phyloP scores from a whole-genome alignment of 768 basidiomycete genomes.

The Russula virescens region DNA sequence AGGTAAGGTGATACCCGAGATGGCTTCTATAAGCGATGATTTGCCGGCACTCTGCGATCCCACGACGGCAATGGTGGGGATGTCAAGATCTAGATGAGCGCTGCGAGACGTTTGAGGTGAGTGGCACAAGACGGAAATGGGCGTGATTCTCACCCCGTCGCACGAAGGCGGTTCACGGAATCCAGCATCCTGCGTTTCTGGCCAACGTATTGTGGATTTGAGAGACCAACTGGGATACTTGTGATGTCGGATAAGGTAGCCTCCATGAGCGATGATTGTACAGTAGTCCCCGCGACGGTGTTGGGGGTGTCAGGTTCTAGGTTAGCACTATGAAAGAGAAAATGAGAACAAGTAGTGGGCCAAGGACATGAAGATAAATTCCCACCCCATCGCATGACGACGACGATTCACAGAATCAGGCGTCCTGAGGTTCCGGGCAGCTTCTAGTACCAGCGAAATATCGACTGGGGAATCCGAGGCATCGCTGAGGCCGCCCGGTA shows the following conservation, averaged over 20 bases:
- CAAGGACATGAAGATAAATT: no score
- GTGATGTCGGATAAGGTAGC: slow-evolving; percentile 42
- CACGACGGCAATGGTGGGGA: slow-evolving; percentile 71
- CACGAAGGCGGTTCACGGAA: slow-evolving; percentile 53
- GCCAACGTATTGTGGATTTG: slow-evolving; percentile 39
- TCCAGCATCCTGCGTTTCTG: slow-evolving; percentile 49
- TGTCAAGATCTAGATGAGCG: slow-evolving; percentile 62
- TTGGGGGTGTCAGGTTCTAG: slow-evolving; percentile 66
- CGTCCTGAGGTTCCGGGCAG: neutral
- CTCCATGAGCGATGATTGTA: slow-evolving; percentile 75
- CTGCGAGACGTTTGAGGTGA: slow-evolving; percentile 31
- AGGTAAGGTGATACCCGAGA: slow-evolving; percentile 66
- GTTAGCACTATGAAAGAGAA: slow-evolving; percentile 43
- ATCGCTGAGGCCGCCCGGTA: neutral
- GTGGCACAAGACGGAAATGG: neutral
- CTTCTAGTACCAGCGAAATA: neutral
- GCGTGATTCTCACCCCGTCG: slow-evolving; percentile 46
- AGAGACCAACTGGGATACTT: slow-evolving; percentile 43
- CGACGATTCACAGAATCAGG: neutral
- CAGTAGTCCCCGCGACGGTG: slow-evolving; percentile 68
- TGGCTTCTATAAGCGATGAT: slow-evolving; percentile 71
- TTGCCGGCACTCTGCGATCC: slow-evolving; percentile 73
- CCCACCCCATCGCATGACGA: neutral
- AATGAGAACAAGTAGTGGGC: no score
- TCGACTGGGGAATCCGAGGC: neutral